Evolutionary conservation across 2,329 filamentous ascomycete genomes (phyloP).

Genomic region (Calonectria fujianensis): DNA sequence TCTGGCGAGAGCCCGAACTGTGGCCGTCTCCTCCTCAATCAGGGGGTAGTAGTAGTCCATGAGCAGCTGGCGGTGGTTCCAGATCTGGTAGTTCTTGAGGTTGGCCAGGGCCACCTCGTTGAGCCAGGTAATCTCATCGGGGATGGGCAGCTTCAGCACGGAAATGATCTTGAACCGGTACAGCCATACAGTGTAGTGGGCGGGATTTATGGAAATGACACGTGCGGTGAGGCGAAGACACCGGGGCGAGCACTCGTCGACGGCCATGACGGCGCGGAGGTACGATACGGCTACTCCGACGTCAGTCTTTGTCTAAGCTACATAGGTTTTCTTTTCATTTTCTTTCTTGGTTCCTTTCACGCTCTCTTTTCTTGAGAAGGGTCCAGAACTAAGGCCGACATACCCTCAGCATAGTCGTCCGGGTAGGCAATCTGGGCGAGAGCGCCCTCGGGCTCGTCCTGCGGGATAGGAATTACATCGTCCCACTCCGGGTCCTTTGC

Average conservation of each 20-base stretch:
- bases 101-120: constrained; percentile 88
- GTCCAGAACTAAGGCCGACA: constrained; percentile 48
- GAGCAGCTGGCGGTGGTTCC: constrained; percentile 83
- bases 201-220: constrained; percentile 94
- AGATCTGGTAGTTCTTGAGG: constrained; percentile 99
- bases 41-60: constrained; percentile 75
- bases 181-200: constrained; percentile 99
- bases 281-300: constrained; percentile 84
- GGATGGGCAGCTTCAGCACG: constrained; percentile 77
- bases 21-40: constrained; percentile 74
- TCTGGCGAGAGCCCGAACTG: constrained; percentile 74
- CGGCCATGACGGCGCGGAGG: constrained; percentile 93
- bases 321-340: constrained; percentile 17
- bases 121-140: constrained; percentile 88
- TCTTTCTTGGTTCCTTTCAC: constrained; percentile 24
- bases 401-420: constrained; percentile 89
- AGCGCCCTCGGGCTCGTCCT: constrained; percentile 88
- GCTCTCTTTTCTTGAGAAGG: constrained; percentile 34
- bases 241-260: constrained; percentile 87
- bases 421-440: constrained; percentile 95
- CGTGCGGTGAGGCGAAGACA: constrained; percentile 89
- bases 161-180: constrained; percentile 90
- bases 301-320: constrained; percentile 47
- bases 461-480: constrained; percentile 87
- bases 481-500: constrained; percentile 85